Evolutionary conservation across 768 basidiomycete species (phyloP), one percentile per base, ranked within the genome.

Genomic region (Calocera cornea): DNA sequence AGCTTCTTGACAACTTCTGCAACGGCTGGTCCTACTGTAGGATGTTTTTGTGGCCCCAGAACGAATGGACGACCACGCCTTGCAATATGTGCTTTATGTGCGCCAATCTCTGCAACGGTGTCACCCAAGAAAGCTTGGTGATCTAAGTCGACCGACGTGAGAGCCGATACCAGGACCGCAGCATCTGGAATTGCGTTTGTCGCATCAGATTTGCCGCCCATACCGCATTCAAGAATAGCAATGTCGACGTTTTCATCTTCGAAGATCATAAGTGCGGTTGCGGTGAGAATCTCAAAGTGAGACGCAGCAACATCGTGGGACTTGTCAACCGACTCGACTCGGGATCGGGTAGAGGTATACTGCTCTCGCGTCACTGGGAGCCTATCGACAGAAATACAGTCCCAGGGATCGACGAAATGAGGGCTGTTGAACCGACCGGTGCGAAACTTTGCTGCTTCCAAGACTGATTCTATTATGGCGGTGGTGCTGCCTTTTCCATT

Each of bases 401-500:
- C 95, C 68, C 83, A 78, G 11, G 88, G 78, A 10, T 85, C 81
- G 66, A 95, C 77, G 22, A 98, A 86, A 75, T 98, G 95, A 0
- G 97, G 97, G 69, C 87, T 90, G 76, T 95, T 98, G 82, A 91
- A 98, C 38, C 89, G 82, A 7, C 92, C 97, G 12, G 90, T 81
- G 0, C 80, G 76, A n/a, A 87, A 79, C 0, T 79, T 76, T 5
- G 87, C 81, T 3, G 81, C 76, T 2, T 75, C 73, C 8, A 97
- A 78, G 72, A 92, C 88, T 47, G 91, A 91, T 0, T 90, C 84
- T 12, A 97, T 75, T 38, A 93, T 79, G 3, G 88, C 87, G 0
- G 92, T 87, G 14, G 95, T 92, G 71, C 91, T 95, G 38, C 97
- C 97, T 76, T 98, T 99, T 10, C 95, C 95, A 77, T 99, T 98